Evolutionary conservation across 805 yeast species (phyloP).

Genomic region (Metschnikowia lachancei): DNA sequence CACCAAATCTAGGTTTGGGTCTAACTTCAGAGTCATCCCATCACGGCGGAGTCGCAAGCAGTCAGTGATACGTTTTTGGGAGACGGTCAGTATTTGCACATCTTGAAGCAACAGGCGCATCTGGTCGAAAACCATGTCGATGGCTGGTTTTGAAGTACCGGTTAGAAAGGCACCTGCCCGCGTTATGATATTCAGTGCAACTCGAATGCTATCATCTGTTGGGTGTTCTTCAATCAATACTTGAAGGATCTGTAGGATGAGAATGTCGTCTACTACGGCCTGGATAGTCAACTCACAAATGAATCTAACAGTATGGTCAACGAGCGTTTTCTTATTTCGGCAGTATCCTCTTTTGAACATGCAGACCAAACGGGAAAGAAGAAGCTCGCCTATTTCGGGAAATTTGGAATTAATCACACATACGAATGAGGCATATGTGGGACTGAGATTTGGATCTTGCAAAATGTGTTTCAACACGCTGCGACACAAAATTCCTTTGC

Average conservation of each 20-base stretch:
- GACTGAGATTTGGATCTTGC: conserved; percentile 37
- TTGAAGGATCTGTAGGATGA: conserved; percentile 36
- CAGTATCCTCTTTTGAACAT: conserved; percentile 55
- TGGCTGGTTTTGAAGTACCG: conserved; percentile 43
- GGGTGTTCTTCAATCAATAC: conserved; percentile 37
- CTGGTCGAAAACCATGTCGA: conserved; percentile 53
- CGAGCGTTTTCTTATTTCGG: conserved; percentile 27
- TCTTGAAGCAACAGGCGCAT: conserved; percentile 61
- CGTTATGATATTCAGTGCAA: conserved; percentile 50
- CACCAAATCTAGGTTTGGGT: conserved; percentile 54
- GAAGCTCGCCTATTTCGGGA: conserved; percentile 64
- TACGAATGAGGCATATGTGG: conserved; percentile 55
- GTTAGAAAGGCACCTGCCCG: conserved; percentile 52
- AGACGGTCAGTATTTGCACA: conserved; percentile 24
- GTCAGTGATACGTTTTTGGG: conserved; percentile 10
- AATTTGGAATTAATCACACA: conserved; percentile 62
- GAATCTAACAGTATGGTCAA: conserved; percentile 47
- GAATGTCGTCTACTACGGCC: conserved; percentile 44
- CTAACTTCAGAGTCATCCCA: conserved; percentile 29
- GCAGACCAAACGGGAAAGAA: conserved; percentile 51
- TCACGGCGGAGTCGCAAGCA: conserved; percentile 16
- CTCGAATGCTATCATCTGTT: conserved; percentile 54
- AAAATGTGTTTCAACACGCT: conserved; percentile 54
- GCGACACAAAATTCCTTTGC: conserved; percentile 58
- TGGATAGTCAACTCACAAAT: conserved; percentile 63